Evolutionary conservation across 163 green algal genomes (phyloP).

Genomic region (Chlorella variabilis): DNA sequence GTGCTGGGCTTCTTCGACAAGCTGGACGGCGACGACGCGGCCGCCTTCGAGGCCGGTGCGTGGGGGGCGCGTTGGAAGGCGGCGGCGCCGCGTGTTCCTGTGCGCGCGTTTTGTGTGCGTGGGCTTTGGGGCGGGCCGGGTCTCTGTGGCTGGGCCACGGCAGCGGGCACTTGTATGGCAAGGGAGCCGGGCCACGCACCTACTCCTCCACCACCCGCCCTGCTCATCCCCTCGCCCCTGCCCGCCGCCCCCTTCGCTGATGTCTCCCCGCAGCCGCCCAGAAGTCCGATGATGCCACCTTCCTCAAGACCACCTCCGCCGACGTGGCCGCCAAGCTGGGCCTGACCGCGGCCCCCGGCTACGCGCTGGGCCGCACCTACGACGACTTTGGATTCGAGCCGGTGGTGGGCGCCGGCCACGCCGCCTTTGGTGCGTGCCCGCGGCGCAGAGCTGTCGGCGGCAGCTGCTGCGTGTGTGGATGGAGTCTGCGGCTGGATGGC

Average conservation of each 20-base stretch:
- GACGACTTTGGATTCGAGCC: constrained; percentile 45
- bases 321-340: constrained; percentile 73
- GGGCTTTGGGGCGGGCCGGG: no score
- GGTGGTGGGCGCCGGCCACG: constrained; percentile 15
- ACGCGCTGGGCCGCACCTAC: constrained; percentile 72
- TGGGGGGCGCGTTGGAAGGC: not conserved
- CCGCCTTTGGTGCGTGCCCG: constrained; percentile 39
- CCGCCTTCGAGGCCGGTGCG: constrained; percentile 35
- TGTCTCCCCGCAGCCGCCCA: constrained; percentile 10
- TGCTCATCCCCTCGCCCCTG: not conserved
- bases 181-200: not conserved
- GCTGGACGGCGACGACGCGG: constrained; percentile 26
- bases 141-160: no score
- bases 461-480: not conserved
- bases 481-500: not conserved
- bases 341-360: constrained; percentile 43
- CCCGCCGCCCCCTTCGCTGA: not conserved
- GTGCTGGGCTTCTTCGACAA: constrained; percentile 47
- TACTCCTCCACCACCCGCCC: not conserved
- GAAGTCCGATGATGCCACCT: constrained; percentile 67
- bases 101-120: no score
- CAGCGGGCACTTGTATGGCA: no score
- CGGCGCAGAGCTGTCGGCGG: not conserved
- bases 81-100: no score
- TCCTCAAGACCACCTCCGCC: constrained; percentile 73